Conservation (phyloP, 2,329 filamentous ascomycete species). For the Ophiostoma ulmi region DNA sequence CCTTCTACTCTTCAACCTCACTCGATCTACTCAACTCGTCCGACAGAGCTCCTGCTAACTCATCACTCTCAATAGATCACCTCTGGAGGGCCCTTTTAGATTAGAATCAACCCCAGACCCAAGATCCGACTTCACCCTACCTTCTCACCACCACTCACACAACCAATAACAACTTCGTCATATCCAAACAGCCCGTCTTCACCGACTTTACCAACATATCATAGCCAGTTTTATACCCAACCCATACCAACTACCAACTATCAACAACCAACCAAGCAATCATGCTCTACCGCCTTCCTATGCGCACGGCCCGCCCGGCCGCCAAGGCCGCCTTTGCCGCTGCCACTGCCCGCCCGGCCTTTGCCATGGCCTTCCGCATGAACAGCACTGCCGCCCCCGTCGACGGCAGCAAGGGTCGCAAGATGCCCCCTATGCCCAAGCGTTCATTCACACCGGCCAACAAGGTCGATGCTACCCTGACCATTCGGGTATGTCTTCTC, state of each 20-base stretch:
- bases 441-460: constrained; percentile 60
- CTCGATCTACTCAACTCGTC: neutral
- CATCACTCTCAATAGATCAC: constrained; percentile 40
- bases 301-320: constrained; percentile 47
- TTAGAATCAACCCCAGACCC: constrained; percentile 35
- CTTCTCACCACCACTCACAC: constrained; percentile 19
- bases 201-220: neutral
- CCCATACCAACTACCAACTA: neutral
- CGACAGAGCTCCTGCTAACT: constrained; percentile 18
- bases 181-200: constrained; percentile 29
- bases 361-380: constrained; percentile 35
- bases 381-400: constrained; percentile 45
- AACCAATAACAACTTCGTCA: constrained; percentile 25
- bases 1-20: neutral
- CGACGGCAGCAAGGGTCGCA: constrained; percentile 63
- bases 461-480: constrained; percentile 78
- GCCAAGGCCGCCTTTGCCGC: constrained; percentile 26
- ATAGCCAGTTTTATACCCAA: neutral
- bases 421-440: constrained; percentile 55
- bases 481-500: constrained; percentile 67
- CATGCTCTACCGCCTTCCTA: constrained; percentile 58
- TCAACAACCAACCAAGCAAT: constrained; percentile 5
- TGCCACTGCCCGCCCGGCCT: constrained; percentile 36
- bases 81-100: constrained; percentile 49
- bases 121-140: constrained; percentile 24